These are phyloP conservation scores for Citrus medica DNA, from an alignment of 345 rosid species.

Conservation along the genomic window DNA sequence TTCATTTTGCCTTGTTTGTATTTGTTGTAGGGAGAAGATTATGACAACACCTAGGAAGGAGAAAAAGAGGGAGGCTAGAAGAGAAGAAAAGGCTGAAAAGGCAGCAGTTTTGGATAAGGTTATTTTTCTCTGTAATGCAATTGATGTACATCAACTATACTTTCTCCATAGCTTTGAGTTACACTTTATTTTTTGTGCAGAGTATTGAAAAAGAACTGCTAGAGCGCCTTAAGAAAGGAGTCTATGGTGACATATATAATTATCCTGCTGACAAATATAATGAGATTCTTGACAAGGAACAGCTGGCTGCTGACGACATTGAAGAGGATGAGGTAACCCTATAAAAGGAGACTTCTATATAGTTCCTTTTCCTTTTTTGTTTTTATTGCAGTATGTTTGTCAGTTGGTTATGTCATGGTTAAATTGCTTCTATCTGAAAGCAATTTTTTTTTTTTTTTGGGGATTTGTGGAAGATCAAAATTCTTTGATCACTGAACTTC, in stretches of 20 bases:
- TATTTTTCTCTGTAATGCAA: neutral
- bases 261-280: conserved; percentile 40
- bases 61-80: conserved; percentile 66
- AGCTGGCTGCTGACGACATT: conserved; percentile 24
- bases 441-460: neutral
- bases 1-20: neutral
- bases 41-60: conserved; percentile 65
- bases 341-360: neutral
- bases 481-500: neutral
- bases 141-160: neutral
- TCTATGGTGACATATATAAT: conserved; percentile 71
- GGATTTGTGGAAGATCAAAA: neutral
- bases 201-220: conserved; percentile 80
- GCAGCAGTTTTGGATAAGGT: conserved; percentile 92
- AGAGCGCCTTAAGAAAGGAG: conserved; percentile 68
- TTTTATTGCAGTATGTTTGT: too few species aligned
- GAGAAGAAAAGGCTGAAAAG: conserved; percentile 78
- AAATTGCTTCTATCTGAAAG: neutral
- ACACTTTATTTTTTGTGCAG: conserved; percentile 35
- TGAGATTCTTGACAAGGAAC: conserved; percentile 49
- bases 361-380: neutral
- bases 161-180: conserved; percentile 8
- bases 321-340: conserved; percentile 57
- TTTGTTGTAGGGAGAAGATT: conserved; percentile 57
- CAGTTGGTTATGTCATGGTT: neutral